Evolutionary conservation across 768 basidiomycete species (phyloP).

Genomic region (Daedalea quercina): DNA sequence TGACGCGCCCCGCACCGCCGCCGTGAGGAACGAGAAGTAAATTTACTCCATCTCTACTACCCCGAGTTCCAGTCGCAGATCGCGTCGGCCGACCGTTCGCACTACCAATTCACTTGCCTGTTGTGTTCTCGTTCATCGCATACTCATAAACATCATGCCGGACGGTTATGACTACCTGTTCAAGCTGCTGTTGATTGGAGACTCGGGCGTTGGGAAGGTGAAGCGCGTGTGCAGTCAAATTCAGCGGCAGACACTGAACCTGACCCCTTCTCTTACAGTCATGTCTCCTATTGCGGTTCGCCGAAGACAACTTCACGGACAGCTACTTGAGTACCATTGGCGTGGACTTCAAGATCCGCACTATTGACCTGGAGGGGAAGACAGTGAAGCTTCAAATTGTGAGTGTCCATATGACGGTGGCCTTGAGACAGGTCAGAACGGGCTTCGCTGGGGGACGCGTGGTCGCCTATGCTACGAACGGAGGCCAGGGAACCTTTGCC

Average conservation of each 20-base stretch:
- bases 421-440: not conserved
- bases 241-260: conserved; percentile 3
- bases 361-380: conserved; percentile 98
- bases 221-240: conserved; percentile 1
- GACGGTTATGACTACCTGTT: conserved; percentile 81
- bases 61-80: too few relatives aligned
- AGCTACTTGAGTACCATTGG: conserved; percentile 98
- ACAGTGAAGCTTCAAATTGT: conserved; percentile 98
- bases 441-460: not conserved
- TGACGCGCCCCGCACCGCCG: too few relatives aligned
- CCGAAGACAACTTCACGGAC: conserved; percentile 96
- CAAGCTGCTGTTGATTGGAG: conserved; percentile 91
- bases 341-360: conserved; percentile 98
- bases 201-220: conserved; percentile 94
- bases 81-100: too few relatives aligned
- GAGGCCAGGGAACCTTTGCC: too few relatives aligned
- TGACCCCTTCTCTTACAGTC: conserved; percentile 46
- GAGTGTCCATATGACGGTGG: conserved; percentile 27
- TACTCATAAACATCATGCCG: not conserved
- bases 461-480: not conserved
- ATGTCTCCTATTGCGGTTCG: conserved; percentile 85
- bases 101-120: too few relatives aligned
- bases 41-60: too few relatives aligned
- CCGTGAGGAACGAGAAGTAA: too few relatives aligned
- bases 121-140: not conserved